Evolutionary conservation across 768 basidiomycete genomes (phyloP), one percentile per base, ranked within the genome.

Genomic region (Amanita molliuscula): DNA sequence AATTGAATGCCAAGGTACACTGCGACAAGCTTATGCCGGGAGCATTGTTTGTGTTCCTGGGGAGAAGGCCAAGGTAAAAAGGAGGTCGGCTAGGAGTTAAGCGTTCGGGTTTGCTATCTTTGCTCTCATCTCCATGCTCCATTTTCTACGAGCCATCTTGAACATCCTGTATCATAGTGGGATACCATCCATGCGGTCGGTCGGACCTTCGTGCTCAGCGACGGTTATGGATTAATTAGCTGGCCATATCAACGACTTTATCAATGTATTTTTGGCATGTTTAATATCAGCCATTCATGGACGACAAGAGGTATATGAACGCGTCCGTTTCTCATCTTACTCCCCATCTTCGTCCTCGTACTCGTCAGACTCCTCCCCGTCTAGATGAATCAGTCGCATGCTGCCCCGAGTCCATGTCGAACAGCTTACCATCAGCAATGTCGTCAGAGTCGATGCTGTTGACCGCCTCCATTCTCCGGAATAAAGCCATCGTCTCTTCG

Each of bases 21-120:
- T 84, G 83, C 58, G 74, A 71, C n/a, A 63, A 67, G 25, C 62
- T 85, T n/a, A 72, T 73, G 59, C 80, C 0, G 82, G 82, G 15
- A 73, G 70, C 15, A 71, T 73, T 0, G 63, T 84, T n/a, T 84
- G 82, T 56, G 56, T 84, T 7, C 81, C 82, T n/a, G 55, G 46
- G 8, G 18, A 36, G 37, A 53, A 35, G 26, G 6, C 18, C 38
- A 50, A 42, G 38, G 25, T 35, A 20, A 48, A 29, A 25, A 41
- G 10, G 48, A 40, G 28, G 37, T 26, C 41, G 16, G 34, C 47
- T 34, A 35, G 38, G 35, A 47, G 37, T 21, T 47, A 25, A 35
- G 13, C 26, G 16, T 6, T 26, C n/a, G 42, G 15, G 16, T 16
- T 28, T 16, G 29, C 21, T 11, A n/a, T n/a, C 16, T 29, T 44